Percentiles rank a stretch among this genome's conserved stretches.
Conservation (phyloP, 345 rosid genomes). For the Salix brachista region DNA sequence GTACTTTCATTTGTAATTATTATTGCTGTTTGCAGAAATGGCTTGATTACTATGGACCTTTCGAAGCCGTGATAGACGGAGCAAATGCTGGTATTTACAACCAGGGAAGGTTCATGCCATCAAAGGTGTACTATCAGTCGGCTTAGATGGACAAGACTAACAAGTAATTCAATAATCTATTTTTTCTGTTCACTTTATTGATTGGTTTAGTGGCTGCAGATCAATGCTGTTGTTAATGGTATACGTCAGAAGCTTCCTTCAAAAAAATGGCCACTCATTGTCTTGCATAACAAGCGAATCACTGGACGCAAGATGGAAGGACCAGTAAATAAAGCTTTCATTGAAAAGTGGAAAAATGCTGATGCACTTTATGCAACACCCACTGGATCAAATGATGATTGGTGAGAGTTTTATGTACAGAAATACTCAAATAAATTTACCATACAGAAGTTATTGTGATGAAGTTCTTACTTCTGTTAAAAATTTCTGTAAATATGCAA, state of each 20-base stretch:
- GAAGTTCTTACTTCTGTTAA: too few species aligned
- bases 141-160: constrained; percentile 6
- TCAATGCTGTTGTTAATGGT: constrained; percentile 52
- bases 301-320: constrained; percentile 41
- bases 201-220: constrained; percentile 25
- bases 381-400: constrained; percentile 74
- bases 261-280: constrained; percentile 60
- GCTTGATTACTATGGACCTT: constrained; percentile 66
- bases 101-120: constrained; percentile 45
- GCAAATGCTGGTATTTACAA: constrained; percentile 60
- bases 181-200: not conserved
- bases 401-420: constrained; percentile 39
- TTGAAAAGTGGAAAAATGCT: constrained; percentile 61
- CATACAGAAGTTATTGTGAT: not conserved
- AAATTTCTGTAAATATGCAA: not conserved
- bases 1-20: not conserved
- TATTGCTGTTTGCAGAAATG: constrained; percentile 47
- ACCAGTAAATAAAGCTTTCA: constrained; percentile 35
- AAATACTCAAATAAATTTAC: not conserved
- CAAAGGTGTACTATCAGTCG: constrained; percentile 38
- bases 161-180: not conserved
- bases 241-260: constrained; percentile 57
- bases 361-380: constrained; percentile 64
- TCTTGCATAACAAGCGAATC: constrained; percentile 57
- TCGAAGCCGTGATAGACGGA: constrained; percentile 65